Evolutionary conservation across 345 rosid genomes (phyloP).

Genomic region (Zanthoxylum bungeanum): DNA sequence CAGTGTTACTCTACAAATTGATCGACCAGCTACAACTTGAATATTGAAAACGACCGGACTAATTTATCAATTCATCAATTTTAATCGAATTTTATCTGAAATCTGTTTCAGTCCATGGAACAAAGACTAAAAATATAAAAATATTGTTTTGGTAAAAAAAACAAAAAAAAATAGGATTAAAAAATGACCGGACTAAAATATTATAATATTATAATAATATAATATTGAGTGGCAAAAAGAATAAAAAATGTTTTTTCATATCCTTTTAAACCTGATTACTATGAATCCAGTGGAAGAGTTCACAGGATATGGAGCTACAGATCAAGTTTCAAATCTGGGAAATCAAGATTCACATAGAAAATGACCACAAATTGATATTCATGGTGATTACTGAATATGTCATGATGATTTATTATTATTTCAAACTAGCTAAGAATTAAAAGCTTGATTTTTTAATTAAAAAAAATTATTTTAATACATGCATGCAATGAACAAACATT

Average conservation of each 20-base stretch:
- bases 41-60: neutral
- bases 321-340: neutral
- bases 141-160: too few relatives aligned
- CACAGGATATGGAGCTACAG: neutral
- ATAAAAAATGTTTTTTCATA: neutral
- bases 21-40: neutral
- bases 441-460: too few relatives aligned
- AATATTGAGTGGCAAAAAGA: neutral
- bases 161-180: too few relatives aligned
- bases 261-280: neutral
- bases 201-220: neutral
- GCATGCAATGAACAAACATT: neutral
- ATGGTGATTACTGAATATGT: neutral
- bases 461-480: neutral
- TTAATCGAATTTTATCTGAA: too few relatives aligned
- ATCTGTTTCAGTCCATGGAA: too few relatives aligned
- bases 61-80: too few relatives aligned
- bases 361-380: neutral
- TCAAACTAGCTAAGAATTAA: neutral
- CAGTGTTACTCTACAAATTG: conserved; percentile 14
- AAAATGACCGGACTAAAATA: too few relatives aligned
- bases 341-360: neutral
- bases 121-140: too few relatives aligned
- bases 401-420: neutral
- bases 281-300: neutral